Percentiles rank a stretch among this genome's conserved stretches.
phyloP scores from a whole-genome alignment of 805 yeast species.

The Cyberlindnera xylosilytica region DNA sequence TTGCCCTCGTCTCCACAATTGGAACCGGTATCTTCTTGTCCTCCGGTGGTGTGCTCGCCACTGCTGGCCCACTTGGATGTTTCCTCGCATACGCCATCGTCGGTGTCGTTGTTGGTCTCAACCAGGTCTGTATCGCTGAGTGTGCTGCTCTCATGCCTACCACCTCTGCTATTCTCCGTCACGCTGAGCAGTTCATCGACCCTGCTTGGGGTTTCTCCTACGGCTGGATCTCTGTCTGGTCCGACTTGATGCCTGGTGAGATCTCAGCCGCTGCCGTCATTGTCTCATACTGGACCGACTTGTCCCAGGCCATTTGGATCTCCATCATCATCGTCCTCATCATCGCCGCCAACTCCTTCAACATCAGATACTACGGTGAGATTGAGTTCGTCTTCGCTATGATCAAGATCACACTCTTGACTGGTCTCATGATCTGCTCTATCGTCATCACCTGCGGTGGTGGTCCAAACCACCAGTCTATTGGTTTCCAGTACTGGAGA shows the following conservation, averaged over 20 bases:
- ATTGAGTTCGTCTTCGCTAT: slow-evolving; percentile 51
- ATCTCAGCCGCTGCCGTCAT: slow-evolving; percentile 46
- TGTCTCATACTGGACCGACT: slow-evolving; percentile 42
- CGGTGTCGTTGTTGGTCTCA: slow-evolving; percentile 37
- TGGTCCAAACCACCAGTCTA: slow-evolving; percentile 43
- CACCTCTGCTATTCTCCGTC: slow-evolving; percentile 35
- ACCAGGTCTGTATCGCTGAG: slow-evolving; percentile 40
- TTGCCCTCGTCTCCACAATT: slow-evolving; percentile 42
- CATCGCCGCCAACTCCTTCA: slow-evolving; percentile 33
- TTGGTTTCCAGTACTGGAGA: slow-evolving; percentile 36
- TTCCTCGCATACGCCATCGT: slow-evolving; percentile 32
- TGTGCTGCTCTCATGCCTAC: slow-evolving; percentile 36
- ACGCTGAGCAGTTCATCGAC: slow-evolving; percentile 38
- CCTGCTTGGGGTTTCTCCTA: slow-evolving; percentile 45
- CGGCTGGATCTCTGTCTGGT: slow-evolving; percentile 42
- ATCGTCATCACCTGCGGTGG: slow-evolving; percentile 61
- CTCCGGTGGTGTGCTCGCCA: slow-evolving; percentile 37
- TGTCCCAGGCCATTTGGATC: slow-evolving; percentile 45
- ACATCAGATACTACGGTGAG: slow-evolving; percentile 46
- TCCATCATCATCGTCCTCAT: slow-evolving; percentile 38
- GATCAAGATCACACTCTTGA: slow-evolving; percentile 58
- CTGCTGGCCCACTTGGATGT: slow-evolving; percentile 36
- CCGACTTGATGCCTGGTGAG: slow-evolving; percentile 42
- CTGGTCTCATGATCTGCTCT: slow-evolving; percentile 55
- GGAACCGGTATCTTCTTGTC: slow-evolving; percentile 42